Evolutionary conservation across 2,329 filamentous ascomycete genomes (phyloP).

Genomic region (Niveomyces coronatus): DNA sequence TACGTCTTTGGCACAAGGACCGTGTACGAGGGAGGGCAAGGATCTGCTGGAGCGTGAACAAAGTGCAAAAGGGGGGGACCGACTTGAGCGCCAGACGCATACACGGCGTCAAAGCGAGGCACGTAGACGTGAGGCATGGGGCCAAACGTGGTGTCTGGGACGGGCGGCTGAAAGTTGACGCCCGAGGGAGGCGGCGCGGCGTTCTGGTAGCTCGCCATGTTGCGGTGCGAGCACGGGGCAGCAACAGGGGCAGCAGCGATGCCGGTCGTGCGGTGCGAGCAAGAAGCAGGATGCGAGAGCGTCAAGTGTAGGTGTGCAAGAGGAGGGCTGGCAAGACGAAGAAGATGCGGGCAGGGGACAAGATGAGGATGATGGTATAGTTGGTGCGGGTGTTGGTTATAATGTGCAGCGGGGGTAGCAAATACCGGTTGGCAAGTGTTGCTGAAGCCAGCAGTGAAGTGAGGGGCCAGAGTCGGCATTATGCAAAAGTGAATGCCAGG

Average conservation of each 20-base stretch:
- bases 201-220: conserved; percentile 33
- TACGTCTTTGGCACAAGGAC: conserved; percentile 23
- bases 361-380: not conserved
- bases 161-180: conserved; percentile 47
- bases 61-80: conserved; percentile 20
- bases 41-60: conserved; percentile 14
- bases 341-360: conserved; percentile 7
- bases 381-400: not conserved
- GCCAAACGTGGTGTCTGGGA: conserved; percentile 47
- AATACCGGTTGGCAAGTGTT: conserved; percentile 9
- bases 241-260: conserved; percentile 12
- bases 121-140: conserved; percentile 45
- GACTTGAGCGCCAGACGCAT: conserved; percentile 22
- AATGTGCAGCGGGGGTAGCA: conserved; percentile 1
- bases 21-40: conserved; percentile 17
- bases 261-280: conserved; percentile 10
- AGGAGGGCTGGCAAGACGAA: not conserved
- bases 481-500: conserved; percentile 9
- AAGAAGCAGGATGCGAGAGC: conserved; percentile 7
- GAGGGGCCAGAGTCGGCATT: conserved; percentile 2
- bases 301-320: conserved; percentile 1
- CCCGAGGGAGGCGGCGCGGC: conserved; percentile 31
- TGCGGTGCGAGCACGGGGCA: conserved; percentile 4
- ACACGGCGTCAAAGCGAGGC: conserved; percentile 38
- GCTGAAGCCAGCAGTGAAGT: conserved; percentile 8